These are phyloP conservation scores for Stephanodiscus triporus DNA, from an alignment of 108 stramenopile genomes.

Conservation along the genomic window DNA sequence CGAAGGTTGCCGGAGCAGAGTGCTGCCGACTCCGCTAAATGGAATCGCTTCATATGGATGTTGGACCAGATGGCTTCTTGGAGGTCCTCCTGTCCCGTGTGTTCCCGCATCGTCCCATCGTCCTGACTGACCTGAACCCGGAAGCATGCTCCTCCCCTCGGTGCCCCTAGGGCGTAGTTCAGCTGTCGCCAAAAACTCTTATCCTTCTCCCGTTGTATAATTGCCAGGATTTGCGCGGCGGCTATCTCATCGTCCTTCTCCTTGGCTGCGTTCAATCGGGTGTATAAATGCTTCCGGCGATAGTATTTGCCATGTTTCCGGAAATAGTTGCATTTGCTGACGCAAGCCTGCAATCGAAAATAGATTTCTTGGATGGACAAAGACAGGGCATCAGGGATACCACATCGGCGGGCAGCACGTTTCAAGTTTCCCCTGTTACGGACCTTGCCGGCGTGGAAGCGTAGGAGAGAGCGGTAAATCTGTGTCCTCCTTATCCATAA, in stretches of 20 bases:
- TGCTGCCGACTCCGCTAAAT: no score
- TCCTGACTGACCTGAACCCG: not conserved
- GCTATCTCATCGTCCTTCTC: not conserved
- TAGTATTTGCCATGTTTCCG: not conserved
- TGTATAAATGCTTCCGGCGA: not conserved
- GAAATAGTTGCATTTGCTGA: not conserved
- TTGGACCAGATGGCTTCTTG: no score
- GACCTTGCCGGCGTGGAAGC: not conserved
- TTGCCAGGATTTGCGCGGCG: slow-evolving; percentile 7
- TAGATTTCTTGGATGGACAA: not conserved
- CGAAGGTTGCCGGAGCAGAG: no score
- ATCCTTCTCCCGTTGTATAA: slow-evolving; percentile 17
- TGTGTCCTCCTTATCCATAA: slow-evolving; percentile 6
- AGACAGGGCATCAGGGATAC: not conserved
- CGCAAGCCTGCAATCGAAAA: not conserved
- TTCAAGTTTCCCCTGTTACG: slow-evolving; percentile 8
- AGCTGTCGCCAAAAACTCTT: slow-evolving; percentile 3
- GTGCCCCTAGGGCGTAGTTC: not conserved
- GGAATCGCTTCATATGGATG: no score
- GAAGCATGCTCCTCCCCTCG: not conserved
- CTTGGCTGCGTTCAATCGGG: not conserved
- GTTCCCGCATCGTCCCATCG: not conserved
- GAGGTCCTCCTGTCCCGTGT: not conserved
- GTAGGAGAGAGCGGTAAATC: slow-evolving; percentile 4
- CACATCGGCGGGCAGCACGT: slow-evolving; percentile 1